These are phyloP conservation scores for Gloeophyllum trabeum DNA, from an alignment of 768 basidiomycete genomes.

Conservation along the genomic window DNA sequence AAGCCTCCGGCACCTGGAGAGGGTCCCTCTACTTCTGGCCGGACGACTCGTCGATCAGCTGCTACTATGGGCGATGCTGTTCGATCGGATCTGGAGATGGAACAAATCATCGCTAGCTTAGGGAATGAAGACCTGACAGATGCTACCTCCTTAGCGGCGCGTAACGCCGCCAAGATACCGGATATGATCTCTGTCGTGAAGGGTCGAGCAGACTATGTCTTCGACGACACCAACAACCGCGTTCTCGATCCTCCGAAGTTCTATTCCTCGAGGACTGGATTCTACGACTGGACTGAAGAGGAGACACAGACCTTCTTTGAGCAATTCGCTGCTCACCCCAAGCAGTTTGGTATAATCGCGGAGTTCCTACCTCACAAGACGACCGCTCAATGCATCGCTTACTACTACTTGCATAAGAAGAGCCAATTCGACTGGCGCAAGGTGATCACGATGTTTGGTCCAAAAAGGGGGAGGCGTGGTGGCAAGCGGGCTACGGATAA, in stretches of 20 bases:
- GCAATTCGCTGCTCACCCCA: constrained; percentile 77
- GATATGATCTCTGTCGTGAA: constrained; percentile 76
- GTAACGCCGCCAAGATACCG: constrained; percentile 80
- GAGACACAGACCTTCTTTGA: constrained; percentile 73
- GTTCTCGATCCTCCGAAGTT: constrained; percentile 71
- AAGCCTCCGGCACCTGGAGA: constrained; percentile 33
- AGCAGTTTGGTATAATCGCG: constrained; percentile 93
- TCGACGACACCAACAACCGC: constrained; percentile 78
- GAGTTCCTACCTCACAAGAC: constrained; percentile 75
- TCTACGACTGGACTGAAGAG: constrained; percentile 79
- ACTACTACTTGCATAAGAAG: constrained; percentile 94
- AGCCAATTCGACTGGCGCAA: constrained; percentile 75
- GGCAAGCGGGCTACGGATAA: constrained; percentile 44
- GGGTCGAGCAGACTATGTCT: constrained; percentile 49
- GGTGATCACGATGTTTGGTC: constrained; percentile 54
- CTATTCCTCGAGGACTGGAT: constrained; percentile 62
- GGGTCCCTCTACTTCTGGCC: constrained; percentile 26
- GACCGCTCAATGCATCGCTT: constrained; percentile 79
- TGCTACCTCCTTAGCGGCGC: constrained; percentile 74
- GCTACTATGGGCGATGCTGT: constrained; percentile 77
- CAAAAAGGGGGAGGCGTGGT: constrained; percentile 53
- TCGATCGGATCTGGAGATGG: constrained; percentile 92
- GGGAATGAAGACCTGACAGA: constrained; percentile 92
- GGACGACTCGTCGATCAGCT: constrained; percentile 67
- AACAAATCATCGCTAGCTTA: constrained; percentile 91